Conservation (phyloP, 176 grass and related monocot species). For the Lolium rigidum region DNA sequence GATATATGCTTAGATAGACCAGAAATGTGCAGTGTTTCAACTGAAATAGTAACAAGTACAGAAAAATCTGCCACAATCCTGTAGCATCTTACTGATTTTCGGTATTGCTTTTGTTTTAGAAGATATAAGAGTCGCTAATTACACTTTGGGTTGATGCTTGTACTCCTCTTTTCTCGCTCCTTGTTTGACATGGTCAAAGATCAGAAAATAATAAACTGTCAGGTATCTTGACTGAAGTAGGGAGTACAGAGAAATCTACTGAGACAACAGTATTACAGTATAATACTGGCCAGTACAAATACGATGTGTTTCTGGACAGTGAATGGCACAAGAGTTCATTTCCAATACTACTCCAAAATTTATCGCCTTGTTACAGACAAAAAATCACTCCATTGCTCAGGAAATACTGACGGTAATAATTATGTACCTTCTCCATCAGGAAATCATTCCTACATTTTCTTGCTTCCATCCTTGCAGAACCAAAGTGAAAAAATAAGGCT, state of each 20-base stretch:
- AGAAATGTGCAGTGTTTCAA: not conserved
- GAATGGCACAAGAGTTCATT: not conserved
- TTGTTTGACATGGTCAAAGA: not conserved
- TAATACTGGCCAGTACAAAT: constrained; percentile 4
- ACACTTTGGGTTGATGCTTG: not conserved
- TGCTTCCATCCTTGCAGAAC: constrained; percentile 26
- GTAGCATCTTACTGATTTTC: not conserved
- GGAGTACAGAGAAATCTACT: constrained; percentile 6
- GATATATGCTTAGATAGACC: not conserved
- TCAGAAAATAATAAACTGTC: constrained; percentile 1
- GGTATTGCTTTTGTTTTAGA: not conserved
- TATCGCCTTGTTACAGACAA: not conserved
- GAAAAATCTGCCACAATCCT: not conserved
- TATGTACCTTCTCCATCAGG: not conserved
- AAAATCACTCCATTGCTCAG: not conserved
- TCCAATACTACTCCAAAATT: not conserved
- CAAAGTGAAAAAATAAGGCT: not conserved
- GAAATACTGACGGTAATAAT: not conserved
- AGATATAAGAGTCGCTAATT: not conserved
- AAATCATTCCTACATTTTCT: constrained; percentile 1
- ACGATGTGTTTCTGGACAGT: not conserved
- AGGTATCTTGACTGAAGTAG: not conserved
- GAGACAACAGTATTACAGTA: not conserved
- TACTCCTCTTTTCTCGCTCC: not conserved
- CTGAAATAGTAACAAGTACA: not conserved